phyloP scores from a whole-genome alignment of 2,329 filamentous ascomycete genomes.

The Hypoxylon sp. region DNA sequence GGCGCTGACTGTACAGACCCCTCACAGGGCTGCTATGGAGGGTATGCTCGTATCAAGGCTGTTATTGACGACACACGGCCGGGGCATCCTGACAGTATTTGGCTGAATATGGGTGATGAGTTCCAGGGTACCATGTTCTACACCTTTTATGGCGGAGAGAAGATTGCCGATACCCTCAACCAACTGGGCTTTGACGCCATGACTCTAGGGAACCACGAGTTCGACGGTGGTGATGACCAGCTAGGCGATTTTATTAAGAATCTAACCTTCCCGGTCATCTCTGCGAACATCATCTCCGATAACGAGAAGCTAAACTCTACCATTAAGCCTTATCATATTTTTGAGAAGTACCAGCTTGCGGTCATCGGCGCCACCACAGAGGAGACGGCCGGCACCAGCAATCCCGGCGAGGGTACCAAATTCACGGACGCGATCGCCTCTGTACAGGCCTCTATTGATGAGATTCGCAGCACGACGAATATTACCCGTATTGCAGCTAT shows the following conservation, averaged over 20 bases:
- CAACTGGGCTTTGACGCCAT: slow-evolving; percentile 77
- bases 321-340: slow-evolving; percentile 77
- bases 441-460: slow-evolving; percentile 73
- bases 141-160: slow-evolving; percentile 75
- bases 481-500: slow-evolving; percentile 76
- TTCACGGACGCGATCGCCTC: slow-evolving; percentile 72
- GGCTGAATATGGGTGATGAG: slow-evolving; percentile 77
- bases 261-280: slow-evolving; percentile 75
- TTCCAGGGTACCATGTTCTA: slow-evolving; percentile 80
- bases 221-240: slow-evolving; percentile 74
- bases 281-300: slow-evolving; percentile 74
- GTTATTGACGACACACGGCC: slow-evolving; percentile 71
- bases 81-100: slow-evolving; percentile 71
- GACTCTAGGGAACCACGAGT: slow-evolving; percentile 78
- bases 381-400: slow-evolving; percentile 71
- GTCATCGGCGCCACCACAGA: slow-evolving; percentile 76
- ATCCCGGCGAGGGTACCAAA: slow-evolving; percentile 69
- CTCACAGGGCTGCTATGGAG: slow-evolving; percentile 72
- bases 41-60: slow-evolving; percentile 75
- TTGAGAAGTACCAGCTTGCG: slow-evolving; percentile 71
- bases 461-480: slow-evolving; percentile 73
- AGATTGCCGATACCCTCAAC: slow-evolving; percentile 77
- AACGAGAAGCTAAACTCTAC: slow-evolving; percentile 72
- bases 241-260: slow-evolving; percentile 74
- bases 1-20: slow-evolving; percentile 74